These are phyloP conservation scores for Leccinum rimulosum DNA, from an alignment of 768 basidiomycete species.

Conservation along the genomic window DNA sequence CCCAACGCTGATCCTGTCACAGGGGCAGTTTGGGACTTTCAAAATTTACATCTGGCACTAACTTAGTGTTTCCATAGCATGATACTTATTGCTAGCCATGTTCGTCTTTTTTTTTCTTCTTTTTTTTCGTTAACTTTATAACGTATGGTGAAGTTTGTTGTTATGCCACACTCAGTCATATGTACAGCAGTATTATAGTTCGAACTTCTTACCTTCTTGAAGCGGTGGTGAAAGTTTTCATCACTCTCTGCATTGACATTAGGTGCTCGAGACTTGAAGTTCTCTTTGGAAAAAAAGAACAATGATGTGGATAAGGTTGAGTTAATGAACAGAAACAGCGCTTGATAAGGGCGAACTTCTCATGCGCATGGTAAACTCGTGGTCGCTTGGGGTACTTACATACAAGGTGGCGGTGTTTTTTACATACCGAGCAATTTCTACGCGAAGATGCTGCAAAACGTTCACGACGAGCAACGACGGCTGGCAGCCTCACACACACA, in stretches of 20 bases:
- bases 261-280: not conserved
- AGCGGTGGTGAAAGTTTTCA: not conserved
- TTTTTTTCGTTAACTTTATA: constrained; percentile 18
- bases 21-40: not conserved
- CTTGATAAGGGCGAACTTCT: not conserved
- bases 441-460: not conserved
- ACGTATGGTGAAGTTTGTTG: constrained; percentile 1
- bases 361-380: not conserved
- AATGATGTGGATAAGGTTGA: not conserved
- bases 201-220: not conserved
- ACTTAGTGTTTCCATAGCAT: constrained; percentile 3
- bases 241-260: not conserved
- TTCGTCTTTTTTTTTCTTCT: not conserved
- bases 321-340: not conserved
- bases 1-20: not conserved
- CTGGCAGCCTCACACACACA: not conserved
- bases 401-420: constrained; percentile 1
- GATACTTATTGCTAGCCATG: constrained; percentile 5
- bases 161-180: not conserved
- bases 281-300: not conserved
- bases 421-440: not conserved
- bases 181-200: constrained; percentile 4
- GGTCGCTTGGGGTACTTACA: not conserved
- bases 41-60: constrained; percentile 15
- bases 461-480: constrained; percentile 1